These are phyloP conservation scores for Pseudogymnoascus sp. DNA, from an alignment of 2,329 filamentous ascomycete species.

Conservation along the genomic window DNA sequence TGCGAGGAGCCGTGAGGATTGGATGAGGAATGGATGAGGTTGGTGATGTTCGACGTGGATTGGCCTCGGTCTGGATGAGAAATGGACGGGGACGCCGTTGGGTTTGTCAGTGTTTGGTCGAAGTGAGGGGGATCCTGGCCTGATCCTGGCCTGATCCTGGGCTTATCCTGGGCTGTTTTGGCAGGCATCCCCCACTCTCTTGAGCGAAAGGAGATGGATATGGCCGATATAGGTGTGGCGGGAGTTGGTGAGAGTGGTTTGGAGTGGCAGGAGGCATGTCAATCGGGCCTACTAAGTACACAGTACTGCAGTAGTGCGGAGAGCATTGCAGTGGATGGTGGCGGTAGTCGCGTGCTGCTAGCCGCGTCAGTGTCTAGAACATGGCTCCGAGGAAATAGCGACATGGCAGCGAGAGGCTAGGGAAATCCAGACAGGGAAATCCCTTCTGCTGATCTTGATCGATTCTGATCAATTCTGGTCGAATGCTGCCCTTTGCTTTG, in stretches of 20 bases:
- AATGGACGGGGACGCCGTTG: not conserved
- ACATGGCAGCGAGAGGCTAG: too few species aligned
- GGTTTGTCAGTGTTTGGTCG: not conserved
- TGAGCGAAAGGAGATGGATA: not conserved
- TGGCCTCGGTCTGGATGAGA: not conserved
- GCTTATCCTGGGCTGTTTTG: not conserved
- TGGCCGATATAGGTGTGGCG: not conserved
- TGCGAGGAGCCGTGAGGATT: not conserved
- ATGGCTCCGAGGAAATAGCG: not conserved
- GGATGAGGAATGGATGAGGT: not conserved
- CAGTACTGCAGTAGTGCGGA: not conserved
- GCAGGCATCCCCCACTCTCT: not conserved
- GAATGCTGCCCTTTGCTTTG: not conserved
- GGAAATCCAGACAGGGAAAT: not conserved
- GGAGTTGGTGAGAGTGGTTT: not conserved
- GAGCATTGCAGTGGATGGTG: not conserved
- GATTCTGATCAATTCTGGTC: too few species aligned
- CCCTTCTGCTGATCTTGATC: not conserved
- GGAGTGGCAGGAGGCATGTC: not conserved
- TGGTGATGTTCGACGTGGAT: not conserved
- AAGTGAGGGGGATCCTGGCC: not conserved
- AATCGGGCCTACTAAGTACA: not conserved
- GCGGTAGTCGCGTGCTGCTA: conserved; percentile 1
- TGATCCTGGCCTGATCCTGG: too few species aligned
- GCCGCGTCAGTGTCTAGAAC: not conserved